Evolutionary conservation across 176 grass and related monocot species (phyloP), one percentile per base, ranked within the genome.

Genomic region (Thinopyrum elongatum): DNA sequence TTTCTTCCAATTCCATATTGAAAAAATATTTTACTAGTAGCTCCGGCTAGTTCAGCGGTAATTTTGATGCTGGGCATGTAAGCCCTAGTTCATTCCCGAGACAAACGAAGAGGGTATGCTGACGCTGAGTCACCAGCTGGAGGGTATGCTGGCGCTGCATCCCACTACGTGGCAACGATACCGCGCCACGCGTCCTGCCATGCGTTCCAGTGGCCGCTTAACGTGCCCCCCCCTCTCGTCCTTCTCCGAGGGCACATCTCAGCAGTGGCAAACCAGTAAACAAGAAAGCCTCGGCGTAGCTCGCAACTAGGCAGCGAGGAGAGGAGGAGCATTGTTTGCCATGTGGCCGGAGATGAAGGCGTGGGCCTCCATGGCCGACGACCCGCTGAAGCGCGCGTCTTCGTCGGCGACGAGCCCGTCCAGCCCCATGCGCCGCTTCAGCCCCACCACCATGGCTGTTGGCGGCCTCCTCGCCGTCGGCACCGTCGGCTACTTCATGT

Each of bases 401-500:
- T 60, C 81, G 0, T 67, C 68, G 69, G 42, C 81, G 61, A 59
- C 84, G 26, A 60, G 79, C 25, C 33, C 84, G 11, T 83, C 69
- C 1, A 78, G 38, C 76, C 82, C 80, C 21, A 23, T 88, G 35
- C 85, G 87, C 28, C 82, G 90, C 68, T 88, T 90, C 85, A 92
- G 58, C 68, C 93, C 93, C 2, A 42, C 77, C 49, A 95, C 87
- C 7, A 68, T 91, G 74, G 90, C 85, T 4, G 82, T 55, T 15
- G 87, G 74, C 2, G 90, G 90, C 55, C 73, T 92, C 82, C 58
- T 92, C 17, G 65, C 70, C 14, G 75, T 91, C 29, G 87, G 90
- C 16, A 29, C 61, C 39, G 76, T 95, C 12, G 31, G 85, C 70
- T 95, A 95, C 83, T 31, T 86, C 60, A 86, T 95, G 85, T 74